Percentiles rank a stretch among this genome's conserved stretches.
phyloP scores from a whole-genome alignment of 1,284 basidiomycete species.

The Papiliotrema laurentii region DNA sequence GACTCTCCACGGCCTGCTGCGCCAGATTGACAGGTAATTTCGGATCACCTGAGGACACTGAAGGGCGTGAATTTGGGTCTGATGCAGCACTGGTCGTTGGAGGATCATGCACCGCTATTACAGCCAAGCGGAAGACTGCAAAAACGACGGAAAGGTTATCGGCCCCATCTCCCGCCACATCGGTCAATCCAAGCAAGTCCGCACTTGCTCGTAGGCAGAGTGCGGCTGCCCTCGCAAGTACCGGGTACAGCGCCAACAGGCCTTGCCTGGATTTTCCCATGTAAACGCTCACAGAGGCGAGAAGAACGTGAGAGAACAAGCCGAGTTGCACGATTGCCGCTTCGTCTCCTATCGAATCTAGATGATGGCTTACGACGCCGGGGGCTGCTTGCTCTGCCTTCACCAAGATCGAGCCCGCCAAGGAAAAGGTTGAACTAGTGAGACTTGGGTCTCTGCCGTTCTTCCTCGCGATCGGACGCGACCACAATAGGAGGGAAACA shows the following conservation, averaged over 20 bases:
- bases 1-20: constrained; percentile 16
- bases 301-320: constrained; percentile 27
- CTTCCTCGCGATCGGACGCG: constrained; percentile 17
- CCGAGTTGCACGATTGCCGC: constrained; percentile 21
- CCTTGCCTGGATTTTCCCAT: constrained; percentile 10
- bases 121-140: constrained; percentile 20
- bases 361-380: constrained; percentile 18
- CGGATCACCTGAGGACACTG: not conserved
- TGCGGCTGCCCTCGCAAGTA: constrained; percentile 27
- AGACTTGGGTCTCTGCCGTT: constrained; percentile 13
- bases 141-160: constrained; percentile 29
- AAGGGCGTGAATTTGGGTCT: not conserved
- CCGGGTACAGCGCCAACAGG: constrained; percentile 29
- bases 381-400: constrained; percentile 17
- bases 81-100: not conserved
- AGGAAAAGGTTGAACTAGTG: constrained; percentile 10
- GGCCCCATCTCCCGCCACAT: constrained; percentile 26
- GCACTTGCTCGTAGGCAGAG: constrained; percentile 27
- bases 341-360: constrained; percentile 16
- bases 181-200: constrained; percentile 27
- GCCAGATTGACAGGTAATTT: not conserved
- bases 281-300: constrained; percentile 18
- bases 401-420: constrained; percentile 23
- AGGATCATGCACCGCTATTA: constrained; percentile 17
- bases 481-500: constrained; percentile 20